Percentiles rank a stretch among this genome's conserved stretches.
phyloP scores from a whole-genome alignment of 2,329 filamentous ascomycete genomes.

The Fusarium mundagurra region DNA sequence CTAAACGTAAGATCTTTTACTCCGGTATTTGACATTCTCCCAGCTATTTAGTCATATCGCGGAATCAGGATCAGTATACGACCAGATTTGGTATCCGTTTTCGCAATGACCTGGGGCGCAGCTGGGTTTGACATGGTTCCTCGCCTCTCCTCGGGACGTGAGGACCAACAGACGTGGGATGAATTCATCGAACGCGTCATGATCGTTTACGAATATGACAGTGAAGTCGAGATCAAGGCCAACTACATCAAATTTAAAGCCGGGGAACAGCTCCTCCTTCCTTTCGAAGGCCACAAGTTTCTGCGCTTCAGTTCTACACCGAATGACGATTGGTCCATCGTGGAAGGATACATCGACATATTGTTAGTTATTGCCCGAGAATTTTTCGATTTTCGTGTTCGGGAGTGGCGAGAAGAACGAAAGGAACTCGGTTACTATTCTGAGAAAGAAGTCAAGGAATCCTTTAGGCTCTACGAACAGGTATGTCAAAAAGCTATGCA shows the following conservation, averaged over 20 bases:
- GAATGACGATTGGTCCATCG: rapidly evolving
- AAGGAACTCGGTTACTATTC: background rate
- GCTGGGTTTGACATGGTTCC: background rate
- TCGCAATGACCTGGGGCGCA: background rate
- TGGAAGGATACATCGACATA: rapidly evolving
- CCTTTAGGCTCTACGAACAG: background rate
- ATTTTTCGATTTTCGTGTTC: background rate
- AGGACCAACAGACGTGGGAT: background rate
- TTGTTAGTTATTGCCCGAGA: background rate
- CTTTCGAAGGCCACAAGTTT: background rate
- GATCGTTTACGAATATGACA: rapidly evolving
- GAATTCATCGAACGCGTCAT: background rate
- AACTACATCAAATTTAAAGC: background rate
- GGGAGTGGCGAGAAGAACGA: background rate
- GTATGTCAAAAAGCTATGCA: background rate
- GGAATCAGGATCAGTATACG: background rate
- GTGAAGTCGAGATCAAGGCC: background rate
- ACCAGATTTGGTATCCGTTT: background rate
- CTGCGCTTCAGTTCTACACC: background rate
- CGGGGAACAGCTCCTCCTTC: background rate
- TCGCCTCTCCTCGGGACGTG: background rate
- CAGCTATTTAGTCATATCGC: background rate
- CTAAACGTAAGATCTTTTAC: rapidly evolving
- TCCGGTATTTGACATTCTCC: rapidly evolving
- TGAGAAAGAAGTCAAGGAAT: background rate